A percentile compares a stretch with the other conserved stretches of the same genome.
phyloP scores from a whole-genome alignment of 352 stramenopile genomes.

The Globisporangium sylvaticum region DNA sequence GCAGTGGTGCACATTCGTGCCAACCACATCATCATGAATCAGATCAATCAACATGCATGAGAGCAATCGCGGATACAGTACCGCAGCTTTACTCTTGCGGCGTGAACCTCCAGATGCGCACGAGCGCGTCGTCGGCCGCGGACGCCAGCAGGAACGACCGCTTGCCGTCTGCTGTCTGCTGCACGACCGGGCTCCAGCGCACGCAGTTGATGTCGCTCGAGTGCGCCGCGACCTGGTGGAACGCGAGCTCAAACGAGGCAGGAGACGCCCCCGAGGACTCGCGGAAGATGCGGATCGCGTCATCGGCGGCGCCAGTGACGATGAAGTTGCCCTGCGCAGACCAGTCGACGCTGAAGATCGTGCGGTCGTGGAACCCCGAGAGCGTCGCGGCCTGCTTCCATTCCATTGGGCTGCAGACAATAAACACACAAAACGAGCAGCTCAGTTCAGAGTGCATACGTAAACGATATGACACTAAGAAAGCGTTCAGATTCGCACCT shows the following conservation, averaged over 20 bases:
- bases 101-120: constrained; percentile 69
- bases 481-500: constrained; percentile 20
- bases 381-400: constrained; percentile 87
- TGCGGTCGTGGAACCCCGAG: constrained; percentile 80
- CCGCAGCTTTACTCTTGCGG: constrained; percentile 5
- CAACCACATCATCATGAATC: background rate
- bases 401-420: constrained; percentile 36
- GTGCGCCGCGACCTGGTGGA: constrained; percentile 56
- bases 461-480: background rate
- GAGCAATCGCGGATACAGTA: background rate
- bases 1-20: background rate
- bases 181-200: constrained; percentile 49
- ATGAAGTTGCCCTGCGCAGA: constrained; percentile 81
- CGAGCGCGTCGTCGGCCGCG: constrained; percentile 51
- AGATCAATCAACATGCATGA: background rate
- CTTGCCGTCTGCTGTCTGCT: constrained; percentile 18
- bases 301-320: constrained; percentile 88
- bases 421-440: background rate
- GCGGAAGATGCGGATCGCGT: constrained; percentile 88
- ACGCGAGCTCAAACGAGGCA: constrained; percentile 58
- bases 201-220: constrained; percentile 81
- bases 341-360: constrained; percentile 94
- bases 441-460: background rate
- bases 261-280: constrained; percentile 24
- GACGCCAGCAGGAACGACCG: constrained; percentile 62